phyloP scores from a whole-genome alignment of 2,329 filamentous ascomycete genomes.

The Fusarium hostae region DNA sequence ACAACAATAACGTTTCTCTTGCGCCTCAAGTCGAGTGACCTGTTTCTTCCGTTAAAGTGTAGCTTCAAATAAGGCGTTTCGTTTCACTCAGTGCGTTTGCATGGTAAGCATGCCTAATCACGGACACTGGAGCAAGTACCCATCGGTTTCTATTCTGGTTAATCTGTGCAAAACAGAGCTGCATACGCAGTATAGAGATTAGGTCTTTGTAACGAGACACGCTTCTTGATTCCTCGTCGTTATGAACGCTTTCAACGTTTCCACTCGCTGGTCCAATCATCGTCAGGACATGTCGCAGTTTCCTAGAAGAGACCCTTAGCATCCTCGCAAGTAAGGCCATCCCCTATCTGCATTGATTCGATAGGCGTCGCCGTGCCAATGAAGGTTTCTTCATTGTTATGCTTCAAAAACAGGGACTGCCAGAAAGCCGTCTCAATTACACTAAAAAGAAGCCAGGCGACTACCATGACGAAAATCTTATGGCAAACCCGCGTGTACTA shows the following conservation, averaged over 20 bases:
- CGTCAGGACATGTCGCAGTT: not conserved
- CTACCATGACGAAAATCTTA: not conserved
- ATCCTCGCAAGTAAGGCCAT: not conserved
- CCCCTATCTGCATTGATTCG: not conserved
- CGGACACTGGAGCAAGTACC: not conserved
- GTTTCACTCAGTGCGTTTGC: not conserved
- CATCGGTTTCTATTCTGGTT: not conserved
- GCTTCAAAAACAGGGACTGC: not conserved
- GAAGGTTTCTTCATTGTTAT: not conserved
- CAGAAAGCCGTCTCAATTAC: not conserved
- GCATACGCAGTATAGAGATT: not conserved
- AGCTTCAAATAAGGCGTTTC: not conserved
- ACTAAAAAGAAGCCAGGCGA: not conserved
- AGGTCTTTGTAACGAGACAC: not conserved
- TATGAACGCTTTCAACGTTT: not conserved
- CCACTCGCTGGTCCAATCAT: not conserved
- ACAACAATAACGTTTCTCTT: not conserved
- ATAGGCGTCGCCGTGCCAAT: not conserved
- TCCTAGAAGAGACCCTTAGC: not conserved
- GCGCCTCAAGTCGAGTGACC: not conserved
- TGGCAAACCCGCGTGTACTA: constrained; percentile 16
- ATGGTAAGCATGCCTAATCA: not conserved
- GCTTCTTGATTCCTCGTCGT: not conserved
- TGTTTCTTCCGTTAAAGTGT: not conserved
- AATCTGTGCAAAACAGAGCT: not conserved